Evolutionary conservation across 1,284 basidiomycete genomes (phyloP).

Genomic region (Agaricales sp.): DNA sequence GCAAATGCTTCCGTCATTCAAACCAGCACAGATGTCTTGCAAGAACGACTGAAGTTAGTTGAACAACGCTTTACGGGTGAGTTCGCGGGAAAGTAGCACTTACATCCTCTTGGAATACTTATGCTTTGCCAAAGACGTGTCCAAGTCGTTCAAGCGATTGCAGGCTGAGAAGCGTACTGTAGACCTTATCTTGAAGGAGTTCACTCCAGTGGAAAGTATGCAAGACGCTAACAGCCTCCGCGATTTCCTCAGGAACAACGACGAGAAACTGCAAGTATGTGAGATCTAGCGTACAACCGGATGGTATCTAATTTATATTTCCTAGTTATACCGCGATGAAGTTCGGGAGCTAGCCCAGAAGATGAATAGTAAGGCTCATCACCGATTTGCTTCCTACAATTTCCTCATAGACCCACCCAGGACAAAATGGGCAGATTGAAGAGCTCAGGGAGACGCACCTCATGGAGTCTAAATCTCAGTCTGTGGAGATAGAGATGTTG

Average conservation of each 20-base stretch:
- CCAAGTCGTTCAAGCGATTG: conserved; percentile 63
- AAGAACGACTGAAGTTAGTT: conserved; percentile 52
- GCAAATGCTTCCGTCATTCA: conserved; percentile 9
- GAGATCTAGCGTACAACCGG: not conserved
- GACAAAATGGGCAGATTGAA: conserved; percentile 74
- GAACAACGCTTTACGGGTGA: conserved; percentile 65
- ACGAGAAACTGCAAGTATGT: conserved; percentile 60
- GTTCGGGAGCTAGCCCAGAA: conserved; percentile 64
- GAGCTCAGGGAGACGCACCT: conserved; percentile 78
- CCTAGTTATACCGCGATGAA: conserved; percentile 61
- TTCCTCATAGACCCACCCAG: conserved; percentile 27
- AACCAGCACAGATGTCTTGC: conserved; percentile 43
- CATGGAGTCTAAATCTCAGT: conserved; percentile 68
- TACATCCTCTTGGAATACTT: conserved; percentile 4
- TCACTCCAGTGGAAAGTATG: conserved; percentile 63
- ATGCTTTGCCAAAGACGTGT: conserved; percentile 43
- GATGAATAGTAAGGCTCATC: conserved; percentile 47
- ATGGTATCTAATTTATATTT: not conserved
- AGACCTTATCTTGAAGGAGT: conserved; percentile 62
- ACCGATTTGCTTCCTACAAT: conserved; percentile 1
- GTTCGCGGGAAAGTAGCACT: conserved; percentile 33
- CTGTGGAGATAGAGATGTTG: conserved; percentile 61
- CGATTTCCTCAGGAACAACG: conserved; percentile 62
- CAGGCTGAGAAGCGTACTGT: conserved; percentile 62
- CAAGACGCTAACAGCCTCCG: conserved; percentile 59